Base-by-base conservation (phyloP, 2,329 filamentous ascomycete genomes). In the Cladosporium sphaerospermum region DNA sequence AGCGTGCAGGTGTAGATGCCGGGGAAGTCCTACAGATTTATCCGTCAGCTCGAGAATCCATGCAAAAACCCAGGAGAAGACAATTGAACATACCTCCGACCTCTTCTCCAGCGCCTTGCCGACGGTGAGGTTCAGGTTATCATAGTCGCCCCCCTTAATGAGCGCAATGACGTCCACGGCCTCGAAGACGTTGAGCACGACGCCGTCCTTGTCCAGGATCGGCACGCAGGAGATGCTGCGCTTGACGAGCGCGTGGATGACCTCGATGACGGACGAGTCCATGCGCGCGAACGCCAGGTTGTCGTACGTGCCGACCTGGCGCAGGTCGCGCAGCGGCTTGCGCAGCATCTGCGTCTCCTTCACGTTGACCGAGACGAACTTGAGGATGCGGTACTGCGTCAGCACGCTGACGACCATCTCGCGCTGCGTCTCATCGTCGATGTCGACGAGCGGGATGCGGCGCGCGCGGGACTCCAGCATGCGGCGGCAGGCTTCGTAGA, bases 371-470 rank as follows among this genome's bases (percentile, higher is more conserved):
- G 93, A 91, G 57, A 99, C 95, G 69, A 99, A 99, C 69, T 99
- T 99, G 59, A 99, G 81, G 62, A 99, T 97, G 54, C 95, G 87
- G 72, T 99, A 99, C 71, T 99, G 93, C 0, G 93, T 99, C 55
- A 99, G 88, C 56, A 99, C 93, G 63, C 90, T 96, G 56, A 99
- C 88, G 14, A 99, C 90, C 73, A 92, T 93, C 66, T 93, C 85
- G 58, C 90, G 82, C 53, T 88, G 84, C 2, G 93, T 99, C 72
- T 99, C 93, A 66, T 95, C 91, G 66, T 99, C 93, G 59, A 88
- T 81, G 62, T 96, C 93, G 55, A 99, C 86, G 6, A 99, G 79
- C 1, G 93, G 93, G 59, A 99, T 99, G 62, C 93, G 84, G 55
- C 93, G 86, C 34, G 93, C 92, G 60, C 92, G 86, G 5, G 92